phyloP scores from a whole-genome alignment of 163 green algal species.

The Chloromonas sp. region DNA sequence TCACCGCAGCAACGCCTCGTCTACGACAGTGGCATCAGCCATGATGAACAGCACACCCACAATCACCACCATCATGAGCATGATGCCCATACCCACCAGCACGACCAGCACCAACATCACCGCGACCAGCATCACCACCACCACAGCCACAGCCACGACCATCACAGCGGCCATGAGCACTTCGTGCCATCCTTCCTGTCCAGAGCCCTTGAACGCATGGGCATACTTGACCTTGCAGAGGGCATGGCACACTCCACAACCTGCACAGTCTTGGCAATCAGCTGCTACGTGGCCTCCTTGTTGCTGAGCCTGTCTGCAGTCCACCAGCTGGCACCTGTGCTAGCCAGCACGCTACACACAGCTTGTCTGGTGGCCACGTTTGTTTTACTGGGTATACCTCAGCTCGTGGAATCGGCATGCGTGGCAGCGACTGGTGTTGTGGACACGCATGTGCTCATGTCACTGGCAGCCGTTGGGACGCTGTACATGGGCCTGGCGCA shows the following conservation, averaged over 20 bases:
- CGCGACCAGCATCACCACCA: neutral
- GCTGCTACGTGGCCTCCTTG: neutral
- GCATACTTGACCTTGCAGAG: neutral
- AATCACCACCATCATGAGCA: neutral
- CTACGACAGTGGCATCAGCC: too few species aligned
- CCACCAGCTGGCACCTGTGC: neutral
- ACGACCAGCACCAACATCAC: neutral
- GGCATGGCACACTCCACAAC: neutral
- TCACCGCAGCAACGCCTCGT: too few species aligned
- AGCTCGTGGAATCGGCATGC: slow-evolving; percentile 48
- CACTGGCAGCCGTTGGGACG: slow-evolving; percentile 73
- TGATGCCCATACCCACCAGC: neutral
- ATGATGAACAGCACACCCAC: too few species aligned
- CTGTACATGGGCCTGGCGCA: slow-evolving; percentile 70
- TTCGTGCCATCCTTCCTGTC: neutral
- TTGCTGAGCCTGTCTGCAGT: neutral
- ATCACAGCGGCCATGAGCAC: neutral
- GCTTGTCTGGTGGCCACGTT: neutral
- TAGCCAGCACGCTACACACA: neutral
- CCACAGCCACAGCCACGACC: neutral
- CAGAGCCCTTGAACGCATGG: neutral
- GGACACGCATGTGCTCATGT: slow-evolving; percentile 93
- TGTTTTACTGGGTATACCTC: slow-evolving; percentile 61
- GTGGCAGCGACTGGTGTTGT: slow-evolving; percentile 41
- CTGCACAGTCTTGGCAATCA: neutral